These are phyloP conservation scores for Gossypium davidsonii DNA, from an alignment of 441 rosid genomes.

Conservation along the genomic window DNA sequence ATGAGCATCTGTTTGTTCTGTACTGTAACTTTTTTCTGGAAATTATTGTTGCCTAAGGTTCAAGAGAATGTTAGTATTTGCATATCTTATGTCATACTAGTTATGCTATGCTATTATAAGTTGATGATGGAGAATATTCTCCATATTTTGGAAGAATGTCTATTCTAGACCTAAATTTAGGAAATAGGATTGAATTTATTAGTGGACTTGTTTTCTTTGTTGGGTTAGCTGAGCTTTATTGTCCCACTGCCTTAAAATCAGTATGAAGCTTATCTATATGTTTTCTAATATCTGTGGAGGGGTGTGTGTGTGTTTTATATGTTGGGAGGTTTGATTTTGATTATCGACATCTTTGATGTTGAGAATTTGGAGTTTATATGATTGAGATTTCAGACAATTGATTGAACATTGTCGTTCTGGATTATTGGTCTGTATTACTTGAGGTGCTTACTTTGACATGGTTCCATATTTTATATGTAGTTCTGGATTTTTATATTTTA, in stretches of 20 bases:
- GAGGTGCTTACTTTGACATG: not conserved
- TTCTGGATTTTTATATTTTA: not conserved
- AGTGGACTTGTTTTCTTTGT: not conserved
- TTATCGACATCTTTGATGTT: not conserved
- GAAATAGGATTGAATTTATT: not conserved
- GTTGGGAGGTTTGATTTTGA: not conserved
- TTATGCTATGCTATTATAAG: not conserved
- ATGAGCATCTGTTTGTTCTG: not conserved
- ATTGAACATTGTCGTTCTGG: not conserved
- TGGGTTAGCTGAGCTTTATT: not conserved
- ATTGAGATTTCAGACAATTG: not conserved
- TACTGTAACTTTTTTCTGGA: not conserved
- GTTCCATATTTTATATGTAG: not conserved
- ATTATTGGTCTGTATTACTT: not conserved
- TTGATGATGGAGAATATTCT: not conserved
- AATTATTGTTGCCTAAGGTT: not conserved
- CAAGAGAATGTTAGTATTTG: not conserved
- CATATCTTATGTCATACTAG: not conserved
- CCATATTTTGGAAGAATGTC: not conserved
- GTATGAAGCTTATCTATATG: not conserved
- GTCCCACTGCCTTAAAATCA: not conserved
- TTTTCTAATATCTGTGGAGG: not conserved
- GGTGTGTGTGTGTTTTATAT: not conserved
- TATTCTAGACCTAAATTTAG: not conserved
- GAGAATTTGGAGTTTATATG: not conserved